Conservation (phyloP, 495 filamentous ascomycete species). For the Apiosordaria backusii region DNA sequence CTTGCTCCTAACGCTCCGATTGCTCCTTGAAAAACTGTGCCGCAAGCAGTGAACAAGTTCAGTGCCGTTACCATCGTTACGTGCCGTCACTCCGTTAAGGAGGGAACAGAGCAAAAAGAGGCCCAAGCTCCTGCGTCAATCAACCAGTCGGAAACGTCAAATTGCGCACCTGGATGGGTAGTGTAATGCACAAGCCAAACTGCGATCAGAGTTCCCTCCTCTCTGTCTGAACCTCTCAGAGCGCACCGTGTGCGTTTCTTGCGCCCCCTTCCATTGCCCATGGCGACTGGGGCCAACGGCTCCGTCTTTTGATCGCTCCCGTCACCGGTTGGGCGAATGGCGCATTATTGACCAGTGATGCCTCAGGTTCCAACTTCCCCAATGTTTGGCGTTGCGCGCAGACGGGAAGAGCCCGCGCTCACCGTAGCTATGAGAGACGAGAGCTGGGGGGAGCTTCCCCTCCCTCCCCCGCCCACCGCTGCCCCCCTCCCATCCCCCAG, state of each 20-base stretch:
- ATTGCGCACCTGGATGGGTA: neutral
- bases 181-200: slow-evolving; percentile 3
- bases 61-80: neutral
- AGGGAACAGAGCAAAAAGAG: slow-evolving; percentile 9
- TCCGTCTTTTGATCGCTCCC: neutral
- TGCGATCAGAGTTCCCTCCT: slow-evolving; percentile 8
- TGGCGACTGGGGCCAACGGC: neutral
- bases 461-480: slow-evolving; percentile 25
- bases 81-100: slow-evolving; percentile 2
- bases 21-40: slow-evolving; percentile 6
- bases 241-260: too few species aligned
- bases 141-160: slow-evolving; percentile 14
- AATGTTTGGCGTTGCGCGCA: slow-evolving; percentile 12
- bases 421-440: slow-evolving; percentile 4
- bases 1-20: neutral
- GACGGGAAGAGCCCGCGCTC: slow-evolving; percentile 3
- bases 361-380: slow-evolving; percentile 20
- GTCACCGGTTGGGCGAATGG: too few species aligned
- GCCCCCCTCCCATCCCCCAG: slow-evolving; percentile 16
- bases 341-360: slow-evolving; percentile 6
- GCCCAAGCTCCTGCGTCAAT: slow-evolving; percentile 20
- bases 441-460: slow-evolving; percentile 24
- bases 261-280: too few species aligned
- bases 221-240: neutral
- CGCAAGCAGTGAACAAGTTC: neutral